Conservation (phyloP, 148 eudicot species). For the Rhododendron simsii region DNA sequence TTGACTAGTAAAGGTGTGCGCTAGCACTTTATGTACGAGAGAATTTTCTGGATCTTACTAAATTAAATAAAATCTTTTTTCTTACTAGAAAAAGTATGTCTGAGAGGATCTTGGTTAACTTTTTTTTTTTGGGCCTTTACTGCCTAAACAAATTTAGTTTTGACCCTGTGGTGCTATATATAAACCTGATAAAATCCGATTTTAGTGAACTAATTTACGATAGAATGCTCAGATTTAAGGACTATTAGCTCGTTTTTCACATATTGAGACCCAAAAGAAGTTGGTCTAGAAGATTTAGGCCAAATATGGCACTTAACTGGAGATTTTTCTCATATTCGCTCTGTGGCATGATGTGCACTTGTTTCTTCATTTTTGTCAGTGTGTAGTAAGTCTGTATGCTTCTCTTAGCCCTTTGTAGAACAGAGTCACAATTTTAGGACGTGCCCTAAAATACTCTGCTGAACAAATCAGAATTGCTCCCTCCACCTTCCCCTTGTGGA, state of each 20-base stretch:
- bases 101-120: too few species aligned
- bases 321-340: background rate
- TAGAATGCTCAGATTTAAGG: background rate
- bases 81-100: too few species aligned
- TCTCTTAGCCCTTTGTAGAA: background rate
- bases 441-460: background rate
- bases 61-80: too few species aligned
- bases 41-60: background rate
- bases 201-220: background rate
- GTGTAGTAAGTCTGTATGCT: too few species aligned
- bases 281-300: background rate
- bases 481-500: background rate
- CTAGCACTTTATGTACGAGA: too few species aligned
- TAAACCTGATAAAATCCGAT: background rate
- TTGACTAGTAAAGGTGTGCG: too few species aligned
- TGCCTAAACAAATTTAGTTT: too few species aligned
- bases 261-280: background rate
- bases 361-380: too few species aligned
- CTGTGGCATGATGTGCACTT: too few species aligned
- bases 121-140: background rate
- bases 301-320: background rate
- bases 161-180: background rate
- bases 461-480: background rate
- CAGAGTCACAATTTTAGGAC: background rate
- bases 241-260: background rate